Evolutionary conservation across 108 stramenopile genomes (phyloP).

Genomic region (Skeletonema marinoi): DNA sequence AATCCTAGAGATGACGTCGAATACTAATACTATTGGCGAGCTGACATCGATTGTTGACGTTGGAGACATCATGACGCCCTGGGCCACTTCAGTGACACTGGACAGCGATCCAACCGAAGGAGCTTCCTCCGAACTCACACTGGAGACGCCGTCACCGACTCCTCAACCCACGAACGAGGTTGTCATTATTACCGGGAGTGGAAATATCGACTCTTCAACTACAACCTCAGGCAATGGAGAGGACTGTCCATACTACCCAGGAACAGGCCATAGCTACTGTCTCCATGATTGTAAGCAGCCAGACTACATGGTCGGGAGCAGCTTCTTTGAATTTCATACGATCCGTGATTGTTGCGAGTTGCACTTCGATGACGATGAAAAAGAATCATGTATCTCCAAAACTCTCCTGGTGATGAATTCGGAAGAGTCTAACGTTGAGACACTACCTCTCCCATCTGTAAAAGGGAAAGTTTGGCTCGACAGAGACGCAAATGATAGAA

Average conservation of each 20-base stretch:
- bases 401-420: background rate
- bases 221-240: background rate
- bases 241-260: constrained; percentile 36
- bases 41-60: background rate
- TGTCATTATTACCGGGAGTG: background rate
- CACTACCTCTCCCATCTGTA: background rate
- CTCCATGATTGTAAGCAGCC: constrained; percentile 36
- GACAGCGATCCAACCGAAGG: background rate
- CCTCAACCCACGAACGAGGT: background rate
- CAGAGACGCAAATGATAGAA: constrained; percentile 3
- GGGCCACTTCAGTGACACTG: background rate
- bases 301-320: constrained; percentile 22
- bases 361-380: constrained; percentile 6
- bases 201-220: background rate
- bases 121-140: background rate
- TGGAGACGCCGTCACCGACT: background rate
- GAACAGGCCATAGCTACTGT: constrained; percentile 24
- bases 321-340: constrained; percentile 21
- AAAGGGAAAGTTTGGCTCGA: constrained; percentile 24
- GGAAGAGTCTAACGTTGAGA: background rate
- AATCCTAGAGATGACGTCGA: background rate
- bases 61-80: background rate
- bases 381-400: background rate
- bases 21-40: background rate
- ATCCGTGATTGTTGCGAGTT: constrained; percentile 18